These are phyloP conservation scores for Erodium maritimum DNA, from an alignment of 345 rosid genomes.

Conservation along the genomic window DNA sequence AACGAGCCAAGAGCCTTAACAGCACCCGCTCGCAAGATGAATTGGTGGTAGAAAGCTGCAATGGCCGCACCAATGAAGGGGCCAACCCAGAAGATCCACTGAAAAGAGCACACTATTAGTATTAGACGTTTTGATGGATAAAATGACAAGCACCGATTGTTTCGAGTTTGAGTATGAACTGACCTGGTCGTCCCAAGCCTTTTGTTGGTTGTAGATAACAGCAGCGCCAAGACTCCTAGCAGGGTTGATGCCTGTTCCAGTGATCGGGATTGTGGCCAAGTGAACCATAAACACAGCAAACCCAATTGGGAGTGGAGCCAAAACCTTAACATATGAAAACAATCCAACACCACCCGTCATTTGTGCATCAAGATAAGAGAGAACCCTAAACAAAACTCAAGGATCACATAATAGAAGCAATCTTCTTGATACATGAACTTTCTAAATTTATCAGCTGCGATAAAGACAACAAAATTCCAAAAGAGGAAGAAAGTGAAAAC, in stretches of 20 bases:
- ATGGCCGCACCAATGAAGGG: slow-evolving; percentile 18
- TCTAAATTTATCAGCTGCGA: too few relatives aligned
- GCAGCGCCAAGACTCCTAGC: too few relatives aligned
- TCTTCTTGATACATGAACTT: background rate
- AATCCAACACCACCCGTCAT: too few relatives aligned
- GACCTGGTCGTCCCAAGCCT: slow-evolving; percentile 20
- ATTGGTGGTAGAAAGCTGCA: slow-evolving; percentile 17
- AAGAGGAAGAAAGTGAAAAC: too few relatives aligned
- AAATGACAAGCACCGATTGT: background rate
- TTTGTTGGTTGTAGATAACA: slow-evolving; percentile 11
- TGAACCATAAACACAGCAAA: slow-evolving; percentile 23
- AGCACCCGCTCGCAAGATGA: slow-evolving; percentile 14
- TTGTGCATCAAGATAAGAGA: too few relatives aligned
- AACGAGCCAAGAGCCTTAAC: slow-evolving; percentile 17
- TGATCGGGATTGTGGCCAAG: slow-evolving; percentile 22
- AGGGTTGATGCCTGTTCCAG: too few relatives aligned
- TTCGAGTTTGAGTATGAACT: background rate
- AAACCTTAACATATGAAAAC: too few relatives aligned
- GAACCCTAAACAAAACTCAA: background rate
- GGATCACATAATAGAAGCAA: background rate
- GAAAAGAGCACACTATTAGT: background rate
- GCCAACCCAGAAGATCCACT: slow-evolving; percentile 28
- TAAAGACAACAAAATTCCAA: too few relatives aligned
- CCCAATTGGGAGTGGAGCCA: slow-evolving; percentile 23
- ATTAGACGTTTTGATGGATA: background rate